Conservation (phyloP, 73 alveolate species). For the Stentor roeselii region DNA sequence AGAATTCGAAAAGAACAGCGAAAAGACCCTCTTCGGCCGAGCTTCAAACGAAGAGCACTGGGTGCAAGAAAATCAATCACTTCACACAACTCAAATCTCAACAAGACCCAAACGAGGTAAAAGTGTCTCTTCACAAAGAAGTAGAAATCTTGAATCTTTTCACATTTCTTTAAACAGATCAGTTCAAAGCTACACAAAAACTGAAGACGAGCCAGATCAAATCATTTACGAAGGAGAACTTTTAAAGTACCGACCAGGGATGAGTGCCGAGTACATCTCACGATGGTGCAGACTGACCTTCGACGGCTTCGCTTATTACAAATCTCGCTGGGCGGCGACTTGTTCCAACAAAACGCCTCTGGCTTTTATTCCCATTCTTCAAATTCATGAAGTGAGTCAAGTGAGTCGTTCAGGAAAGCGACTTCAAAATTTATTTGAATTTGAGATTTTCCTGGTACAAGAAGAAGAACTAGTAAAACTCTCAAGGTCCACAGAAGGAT, state of each 20-base stretch:
- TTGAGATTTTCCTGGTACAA: background rate
- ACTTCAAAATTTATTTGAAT: background rate
- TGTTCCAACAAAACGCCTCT: background rate
- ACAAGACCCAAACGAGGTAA: no score
- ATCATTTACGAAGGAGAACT: constrained; percentile 18
- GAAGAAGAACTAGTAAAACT: background rate
- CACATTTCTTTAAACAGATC: background rate
- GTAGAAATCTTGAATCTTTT: background rate
- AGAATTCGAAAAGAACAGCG: no score
- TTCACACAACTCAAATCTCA: no score
- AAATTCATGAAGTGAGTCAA: background rate
- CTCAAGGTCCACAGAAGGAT: background rate
- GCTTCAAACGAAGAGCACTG: no score
- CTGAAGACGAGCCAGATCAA: background rate
- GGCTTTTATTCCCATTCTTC: background rate
- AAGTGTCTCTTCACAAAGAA: background rate
- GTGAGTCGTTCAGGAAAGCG: background rate
- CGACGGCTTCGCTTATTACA: background rate
- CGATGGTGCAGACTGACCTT: constrained; percentile 12
- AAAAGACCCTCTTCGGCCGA: no score
- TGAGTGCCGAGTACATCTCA: background rate
- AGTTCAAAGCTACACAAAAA: background rate
- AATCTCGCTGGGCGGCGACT: background rate
- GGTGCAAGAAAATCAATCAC: no score
- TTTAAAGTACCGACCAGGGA: constrained; percentile 12